phyloP scores from a whole-genome alignment of 176 grass and related monocot genomes.

The Olyra latifolia region DNA sequence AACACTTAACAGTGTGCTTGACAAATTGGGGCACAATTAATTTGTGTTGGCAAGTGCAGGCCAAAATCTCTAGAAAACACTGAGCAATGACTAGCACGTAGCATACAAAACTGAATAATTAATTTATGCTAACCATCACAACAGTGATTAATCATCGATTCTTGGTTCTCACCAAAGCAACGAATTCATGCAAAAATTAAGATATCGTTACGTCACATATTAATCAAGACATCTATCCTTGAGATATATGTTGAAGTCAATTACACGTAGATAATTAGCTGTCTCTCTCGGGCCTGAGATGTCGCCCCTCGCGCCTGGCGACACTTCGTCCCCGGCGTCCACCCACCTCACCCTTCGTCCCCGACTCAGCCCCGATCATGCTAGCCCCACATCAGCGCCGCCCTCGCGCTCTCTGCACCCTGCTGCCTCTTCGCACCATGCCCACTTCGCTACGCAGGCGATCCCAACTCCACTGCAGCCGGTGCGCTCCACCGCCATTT shows the following conservation, averaged over 20 bases:
- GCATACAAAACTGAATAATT: neutral
- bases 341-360: no score
- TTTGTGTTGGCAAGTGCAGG: neutral
- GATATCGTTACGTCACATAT: neutral
- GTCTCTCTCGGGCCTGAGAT: no score
- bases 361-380: no score
- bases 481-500: no score
- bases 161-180: neutral
- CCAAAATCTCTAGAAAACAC: neutral
- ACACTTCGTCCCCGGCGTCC: no score
- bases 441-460: no score
- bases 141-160: neutral
- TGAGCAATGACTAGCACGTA: neutral
- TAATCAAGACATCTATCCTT: neutral
- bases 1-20: neutral
- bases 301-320: no score
- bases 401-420: no score
- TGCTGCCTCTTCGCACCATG: no score
- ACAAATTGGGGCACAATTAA: neutral
- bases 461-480: no score
- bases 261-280: constrained; percentile 7
- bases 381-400: no score
- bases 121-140: neutral
- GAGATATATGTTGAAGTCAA: constrained; percentile 5
- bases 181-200: neutral